Percentiles rank a stretch among this genome's conserved stretches.
Conservation (phyloP, 441 rosid genomes). For the California macrophylla region DNA sequence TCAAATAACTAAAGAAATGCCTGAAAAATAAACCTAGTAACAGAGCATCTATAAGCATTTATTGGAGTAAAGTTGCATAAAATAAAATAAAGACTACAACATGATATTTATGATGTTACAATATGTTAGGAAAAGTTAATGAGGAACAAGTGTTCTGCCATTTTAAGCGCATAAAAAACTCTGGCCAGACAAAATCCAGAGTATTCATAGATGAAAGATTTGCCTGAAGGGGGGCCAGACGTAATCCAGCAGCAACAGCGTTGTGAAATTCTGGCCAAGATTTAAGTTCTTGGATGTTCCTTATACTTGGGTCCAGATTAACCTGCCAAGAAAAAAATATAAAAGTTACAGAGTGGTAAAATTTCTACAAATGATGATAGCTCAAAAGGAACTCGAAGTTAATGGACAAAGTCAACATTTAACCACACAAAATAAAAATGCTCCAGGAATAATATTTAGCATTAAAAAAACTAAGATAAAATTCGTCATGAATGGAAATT, state of each 20-base stretch:
- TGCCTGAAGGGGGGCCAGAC: slow-evolving; percentile 90
- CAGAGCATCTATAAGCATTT: neutral
- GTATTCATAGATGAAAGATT: neutral
- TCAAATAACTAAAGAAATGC: neutral
- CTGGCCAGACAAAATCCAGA: neutral
- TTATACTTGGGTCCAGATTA: slow-evolving; percentile 79
- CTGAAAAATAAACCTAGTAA: slow-evolving; percentile 1
- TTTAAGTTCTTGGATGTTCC: slow-evolving; percentile 91
- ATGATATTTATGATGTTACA: neutral
- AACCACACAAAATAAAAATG: neutral
- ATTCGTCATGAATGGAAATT: neutral
- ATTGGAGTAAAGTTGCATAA: neutral
- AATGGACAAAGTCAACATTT: neutral
- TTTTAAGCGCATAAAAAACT: neutral
- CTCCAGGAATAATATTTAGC: neutral
- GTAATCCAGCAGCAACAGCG: slow-evolving; percentile 97
- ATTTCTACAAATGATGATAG: slow-evolving; percentile 3
- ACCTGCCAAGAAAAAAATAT: slow-evolving; percentile 40
- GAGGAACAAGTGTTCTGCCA: neutral
- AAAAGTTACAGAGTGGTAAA: slow-evolving; percentile 15
- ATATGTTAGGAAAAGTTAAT: neutral
- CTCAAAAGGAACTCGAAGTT: neutral
- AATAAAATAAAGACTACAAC: neutral
- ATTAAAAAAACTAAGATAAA: neutral
- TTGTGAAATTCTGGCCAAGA: slow-evolving; percentile 99